A percentile compares a stretch with the other conserved stretches of the same genome.
These are phyloP conservation scores for Asclepias syriaca DNA, from an alignment of 257 asterid species.

Conservation along the genomic window DNA sequence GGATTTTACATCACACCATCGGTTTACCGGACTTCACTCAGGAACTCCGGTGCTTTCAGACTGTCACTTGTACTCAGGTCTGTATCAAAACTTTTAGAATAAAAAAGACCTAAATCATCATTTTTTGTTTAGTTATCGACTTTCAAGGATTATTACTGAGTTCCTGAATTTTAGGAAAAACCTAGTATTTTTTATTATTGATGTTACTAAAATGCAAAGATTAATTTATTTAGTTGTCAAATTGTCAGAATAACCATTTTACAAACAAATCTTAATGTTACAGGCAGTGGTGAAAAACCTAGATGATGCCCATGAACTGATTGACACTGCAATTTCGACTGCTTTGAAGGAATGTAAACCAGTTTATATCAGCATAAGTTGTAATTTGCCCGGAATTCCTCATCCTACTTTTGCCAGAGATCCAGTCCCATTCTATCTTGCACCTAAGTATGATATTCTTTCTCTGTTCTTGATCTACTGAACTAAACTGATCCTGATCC, in stretches of 20 bases:
- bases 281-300: constrained; percentile 34
- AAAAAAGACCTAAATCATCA: too few relatives aligned
- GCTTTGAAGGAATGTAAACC: constrained; percentile 34
- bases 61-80: constrained; percentile 65
- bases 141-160: not conserved
- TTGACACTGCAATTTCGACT: constrained; percentile 36
- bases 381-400: constrained; percentile 27
- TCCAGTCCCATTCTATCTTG: constrained; percentile 30
- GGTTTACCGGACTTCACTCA: constrained; percentile 75
- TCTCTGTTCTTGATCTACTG: not conserved
- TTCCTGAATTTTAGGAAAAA: not conserved
- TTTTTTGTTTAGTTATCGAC: not conserved
- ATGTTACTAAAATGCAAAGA: not conserved
- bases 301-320: constrained; percentile 31
- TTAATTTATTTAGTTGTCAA: not conserved
- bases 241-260: not conserved
- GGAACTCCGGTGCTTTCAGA: constrained; percentile 67
- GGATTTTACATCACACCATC: constrained; percentile 62
- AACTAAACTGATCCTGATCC: not conserved
- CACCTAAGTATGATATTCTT: constrained; percentile 9
- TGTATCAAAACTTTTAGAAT: too few relatives aligned
- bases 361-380: constrained; percentile 30
- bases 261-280: constrained; percentile 4
- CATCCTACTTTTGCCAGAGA: constrained; percentile 32
- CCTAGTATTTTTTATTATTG: not conserved